Conservation (phyloP, 2,329 filamentous ascomycete genomes). For the Penicillium sp. region DNA sequence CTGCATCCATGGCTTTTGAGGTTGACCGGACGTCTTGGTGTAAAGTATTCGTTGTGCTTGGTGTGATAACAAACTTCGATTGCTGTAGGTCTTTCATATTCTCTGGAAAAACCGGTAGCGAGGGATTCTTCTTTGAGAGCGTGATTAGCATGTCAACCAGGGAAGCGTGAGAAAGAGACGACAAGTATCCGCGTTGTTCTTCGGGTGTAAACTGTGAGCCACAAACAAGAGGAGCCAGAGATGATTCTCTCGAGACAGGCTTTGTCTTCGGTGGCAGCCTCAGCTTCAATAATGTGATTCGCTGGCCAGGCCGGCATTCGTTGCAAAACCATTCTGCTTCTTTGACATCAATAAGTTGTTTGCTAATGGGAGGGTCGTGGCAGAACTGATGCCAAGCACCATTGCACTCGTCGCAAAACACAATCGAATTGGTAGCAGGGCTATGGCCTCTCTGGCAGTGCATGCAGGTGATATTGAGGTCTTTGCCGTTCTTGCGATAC, state of each 20-base stretch:
- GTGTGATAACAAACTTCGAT: slow-evolving; percentile 24
- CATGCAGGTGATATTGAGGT: slow-evolving; percentile 57
- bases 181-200: slow-evolving; percentile 62
- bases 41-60: slow-evolving; percentile 11
- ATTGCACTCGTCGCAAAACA: slow-evolving; percentile 81
- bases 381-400: slow-evolving; percentile 77
- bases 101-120: slow-evolving; percentile 61
- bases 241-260: neutral
- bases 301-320: slow-evolving; percentile 50
- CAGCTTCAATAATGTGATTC: slow-evolving; percentile 14
- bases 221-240: slow-evolving; percentile 23
- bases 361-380: slow-evolving; percentile 70
- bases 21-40: neutral
- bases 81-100: slow-evolving; percentile 25
- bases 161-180: slow-evolving; percentile 55
- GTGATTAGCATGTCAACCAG: slow-evolving; percentile 64
- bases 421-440: slow-evolving; percentile 71
- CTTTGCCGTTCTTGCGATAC: slow-evolving; percentile 39
- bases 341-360: slow-evolving; percentile 63
- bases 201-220: slow-evolving; percentile 26
- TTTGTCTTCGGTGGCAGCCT: slow-evolving; percentile 11
- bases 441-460: slow-evolving; percentile 69
- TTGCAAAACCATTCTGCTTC: slow-evolving; percentile 69
- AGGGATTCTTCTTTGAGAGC: slow-evolving; percentile 58
- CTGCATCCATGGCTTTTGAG: neutral